Conservation (phyloP, 2,329 filamentous ascomycete genomes). For the Colletotrichum chrysophilum region DNA sequence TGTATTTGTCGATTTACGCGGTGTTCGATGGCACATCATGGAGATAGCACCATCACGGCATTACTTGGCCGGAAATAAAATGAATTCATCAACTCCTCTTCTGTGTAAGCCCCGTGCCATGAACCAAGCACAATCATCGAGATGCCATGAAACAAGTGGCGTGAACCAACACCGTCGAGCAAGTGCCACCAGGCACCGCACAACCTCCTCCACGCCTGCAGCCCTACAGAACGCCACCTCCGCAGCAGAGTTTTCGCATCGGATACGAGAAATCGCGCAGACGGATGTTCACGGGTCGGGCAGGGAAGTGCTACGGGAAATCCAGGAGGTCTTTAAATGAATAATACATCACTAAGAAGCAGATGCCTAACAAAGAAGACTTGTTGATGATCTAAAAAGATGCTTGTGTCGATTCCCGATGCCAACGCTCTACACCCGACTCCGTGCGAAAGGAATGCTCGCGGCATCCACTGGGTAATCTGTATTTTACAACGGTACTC, state of each 20-base stretch:
- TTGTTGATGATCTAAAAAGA: not conserved
- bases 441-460: conserved; percentile 7
- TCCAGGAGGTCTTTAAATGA: not conserved
- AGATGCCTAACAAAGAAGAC: not conserved
- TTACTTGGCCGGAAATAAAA: not conserved
- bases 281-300: not conserved
- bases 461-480: conserved; percentile 9
- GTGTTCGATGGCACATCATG: not conserved
- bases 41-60: not conserved
- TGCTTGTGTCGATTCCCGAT: not conserved
- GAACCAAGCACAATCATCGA: not conserved
- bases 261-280: not conserved
- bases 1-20: not conserved
- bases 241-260: not conserved
- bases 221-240: not conserved
- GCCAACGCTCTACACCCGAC: conserved; percentile 15
- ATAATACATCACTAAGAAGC: not conserved
- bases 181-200: not conserved
- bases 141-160: too few relatives aligned
- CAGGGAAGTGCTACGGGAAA: not conserved
- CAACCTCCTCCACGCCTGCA: not conserved
- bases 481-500: conserved; percentile 3
- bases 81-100: not conserved
- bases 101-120: not conserved
- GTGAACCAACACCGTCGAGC: not conserved